Conservation (phyloP, 2,329 filamentous ascomycete species). For the Lecanicillium sp. region DNA sequence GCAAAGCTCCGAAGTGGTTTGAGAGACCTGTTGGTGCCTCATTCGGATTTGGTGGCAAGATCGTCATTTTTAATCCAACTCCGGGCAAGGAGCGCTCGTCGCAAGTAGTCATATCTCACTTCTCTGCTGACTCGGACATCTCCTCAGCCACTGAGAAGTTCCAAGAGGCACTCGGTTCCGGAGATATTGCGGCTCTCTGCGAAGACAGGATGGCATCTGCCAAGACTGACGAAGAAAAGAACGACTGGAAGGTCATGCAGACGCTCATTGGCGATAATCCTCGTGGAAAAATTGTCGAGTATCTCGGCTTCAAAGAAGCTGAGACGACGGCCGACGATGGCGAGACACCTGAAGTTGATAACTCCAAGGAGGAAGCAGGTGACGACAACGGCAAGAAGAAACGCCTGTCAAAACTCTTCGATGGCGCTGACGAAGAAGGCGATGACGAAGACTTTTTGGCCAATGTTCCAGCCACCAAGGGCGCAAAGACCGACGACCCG, state of each 20-base stretch:
- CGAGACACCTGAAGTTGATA: slow-evolving; percentile 44
- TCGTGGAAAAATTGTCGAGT: slow-evolving; percentile 78
- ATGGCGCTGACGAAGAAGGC: slow-evolving; percentile 55
- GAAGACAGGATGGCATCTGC: slow-evolving; percentile 68
- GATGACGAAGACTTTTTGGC: slow-evolving; percentile 83
- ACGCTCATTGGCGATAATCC: slow-evolving; percentile 79
- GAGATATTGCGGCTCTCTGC: slow-evolving; percentile 72
- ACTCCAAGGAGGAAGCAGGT: slow-evolving; percentile 18
- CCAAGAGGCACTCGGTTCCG: slow-evolving; percentile 70
- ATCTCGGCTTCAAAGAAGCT: slow-evolving; percentile 71
- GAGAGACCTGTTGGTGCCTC: slow-evolving; percentile 77
- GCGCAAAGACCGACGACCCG: slow-evolving; percentile 85
- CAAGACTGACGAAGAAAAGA: slow-evolving; percentile 82
- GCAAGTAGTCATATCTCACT: slow-evolving; percentile 77
- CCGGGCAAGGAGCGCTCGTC: slow-evolving; percentile 61
- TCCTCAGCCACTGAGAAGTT: slow-evolving; percentile 81
- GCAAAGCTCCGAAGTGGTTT: slow-evolving; percentile 83
- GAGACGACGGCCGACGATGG: too few relatives aligned
- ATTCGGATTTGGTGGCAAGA: slow-evolving; percentile 92
- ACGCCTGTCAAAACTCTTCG: slow-evolving; percentile 73
- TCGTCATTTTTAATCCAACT: slow-evolving; percentile 64
- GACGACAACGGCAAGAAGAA: slow-evolving; percentile 49
- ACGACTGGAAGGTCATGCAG: slow-evolving; percentile 92
- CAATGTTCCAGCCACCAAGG: slow-evolving; percentile 78
- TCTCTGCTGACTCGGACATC: slow-evolving; percentile 79